Evolutionary conservation across 768 basidiomycete species (phyloP), one percentile per base, ranked within the genome.

Genomic region (Psilocybe azurescens): DNA sequence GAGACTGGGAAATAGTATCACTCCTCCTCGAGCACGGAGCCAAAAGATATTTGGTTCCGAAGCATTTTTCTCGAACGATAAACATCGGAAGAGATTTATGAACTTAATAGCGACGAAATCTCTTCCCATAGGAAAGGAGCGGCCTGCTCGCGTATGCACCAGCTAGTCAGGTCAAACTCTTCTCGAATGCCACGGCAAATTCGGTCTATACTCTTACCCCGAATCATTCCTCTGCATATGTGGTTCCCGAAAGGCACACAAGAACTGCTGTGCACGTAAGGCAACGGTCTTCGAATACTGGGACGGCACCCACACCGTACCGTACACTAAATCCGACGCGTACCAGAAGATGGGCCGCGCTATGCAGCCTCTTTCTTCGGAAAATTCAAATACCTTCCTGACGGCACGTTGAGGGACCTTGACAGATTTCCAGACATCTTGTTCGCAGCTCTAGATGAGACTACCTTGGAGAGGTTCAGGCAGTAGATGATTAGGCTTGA

Each of bases 11-110:
- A 20, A 39, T 20, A 3, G 39, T 58, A 9, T 16, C 13, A 1
- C n/a, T 58, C 3, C 48, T 58, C 4, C 29, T 58, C 2, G 32
- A 58, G 47, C 57, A 58, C 11, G 57, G 57, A 5, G 57, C 57
- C 7, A 13, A 14, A 44, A 7, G 41, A 44, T 4, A 13, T 14
- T 44, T n/a, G 7, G 13, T 5, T 6, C 36, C 5, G n/a, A 44
- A 44, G 13, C 41, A 44, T 44, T 24, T 29, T 29, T 29, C 16
- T 29, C 46, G 7, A 49, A 14, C 24, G 14, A 47, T 13, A 28
- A 48, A 46, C 16, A 58, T 32, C 56, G 44, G 18, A 33, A 32
- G 4, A 24, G 8, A 9, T 49, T 33, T 9, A 36, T 24, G 11
- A 13, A 33, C 28, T 18, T 50, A 13, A 16, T 57, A 29, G 1